Evolutionary conservation across 257 asterid species (phyloP).

Genomic region (Phtheirospermum japonicum): DNA sequence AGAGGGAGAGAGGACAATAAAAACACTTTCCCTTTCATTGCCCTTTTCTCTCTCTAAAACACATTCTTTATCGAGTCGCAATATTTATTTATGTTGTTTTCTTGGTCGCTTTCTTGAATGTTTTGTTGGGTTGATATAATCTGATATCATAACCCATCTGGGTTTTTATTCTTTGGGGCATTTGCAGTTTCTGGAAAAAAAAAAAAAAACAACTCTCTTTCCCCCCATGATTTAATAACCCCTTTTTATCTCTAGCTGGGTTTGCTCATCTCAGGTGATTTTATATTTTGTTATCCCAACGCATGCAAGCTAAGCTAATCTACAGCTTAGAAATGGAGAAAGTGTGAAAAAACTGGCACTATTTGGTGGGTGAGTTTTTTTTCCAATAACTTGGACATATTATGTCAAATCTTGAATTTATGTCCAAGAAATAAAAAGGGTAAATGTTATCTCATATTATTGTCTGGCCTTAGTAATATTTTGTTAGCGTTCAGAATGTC

Average conservation of each 20-base stretch:
- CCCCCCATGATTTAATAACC: conserved; percentile 2
- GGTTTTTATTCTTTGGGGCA: conserved; percentile 27
- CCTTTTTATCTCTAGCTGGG: conserved; percentile 10
- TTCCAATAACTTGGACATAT: background rate
- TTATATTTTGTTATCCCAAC: conserved; percentile 3
- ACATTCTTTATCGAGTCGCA: conserved; percentile 5
- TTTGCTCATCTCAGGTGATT: conserved; percentile 20
- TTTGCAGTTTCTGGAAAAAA: background rate
- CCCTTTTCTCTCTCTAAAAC: conserved; percentile 22
- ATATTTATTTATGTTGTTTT: background rate
- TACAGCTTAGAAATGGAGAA: conserved; percentile 13
- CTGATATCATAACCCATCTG: conserved; percentile 30
- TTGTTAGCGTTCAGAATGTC: conserved; percentile 32
- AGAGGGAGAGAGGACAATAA: too few relatives aligned
- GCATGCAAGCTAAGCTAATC: conserved; percentile 21
- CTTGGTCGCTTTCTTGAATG: conserved; percentile 11
- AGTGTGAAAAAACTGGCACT: background rate
- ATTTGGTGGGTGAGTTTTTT: background rate
- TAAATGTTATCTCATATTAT: conserved; percentile 10
- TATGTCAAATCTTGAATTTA: conserved; percentile 22
- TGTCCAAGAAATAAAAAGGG: conserved; percentile 28
- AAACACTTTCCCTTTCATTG: conserved; percentile 13
- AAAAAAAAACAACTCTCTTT: background rate
- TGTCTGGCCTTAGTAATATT: background rate
- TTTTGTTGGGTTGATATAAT: conserved; percentile 19